These are phyloP conservation scores for Diaporthe vaccinii DNA, from an alignment of 2,329 filamentous ascomycete species.

Conservation along the genomic window DNA sequence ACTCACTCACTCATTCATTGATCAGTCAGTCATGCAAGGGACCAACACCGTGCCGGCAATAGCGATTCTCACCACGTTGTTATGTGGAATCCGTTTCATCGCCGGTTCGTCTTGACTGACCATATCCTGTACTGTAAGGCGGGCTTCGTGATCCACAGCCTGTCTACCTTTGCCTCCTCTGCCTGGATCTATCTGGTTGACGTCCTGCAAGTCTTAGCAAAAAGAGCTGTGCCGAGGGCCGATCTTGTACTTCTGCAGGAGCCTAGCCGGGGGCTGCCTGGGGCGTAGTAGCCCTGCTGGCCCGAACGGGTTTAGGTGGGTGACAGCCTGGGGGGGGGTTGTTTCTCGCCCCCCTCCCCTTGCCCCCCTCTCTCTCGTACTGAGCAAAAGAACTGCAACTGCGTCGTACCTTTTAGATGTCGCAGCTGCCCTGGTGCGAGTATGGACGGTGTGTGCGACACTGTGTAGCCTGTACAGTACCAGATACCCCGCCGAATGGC, in stretches of 20 bases:
- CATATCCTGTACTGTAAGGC: neutral
- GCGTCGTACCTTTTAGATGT: constrained; percentile 5
- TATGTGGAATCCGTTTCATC: neutral
- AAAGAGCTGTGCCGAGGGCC: constrained; percentile 34
- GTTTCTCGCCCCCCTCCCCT: neutral
- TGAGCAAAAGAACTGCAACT: neutral
- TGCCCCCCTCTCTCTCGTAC: neutral
- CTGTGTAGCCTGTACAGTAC: constrained; percentile 6
- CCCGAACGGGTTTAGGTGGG: neutral
- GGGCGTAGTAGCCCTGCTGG: neutral
- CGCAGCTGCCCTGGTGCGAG: constrained; percentile 16
- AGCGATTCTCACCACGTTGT: neutral
- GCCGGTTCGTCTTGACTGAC: constrained; percentile 14
- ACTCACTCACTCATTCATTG: neutral
- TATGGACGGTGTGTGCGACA: neutral
- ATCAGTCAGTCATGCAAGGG: neutral
- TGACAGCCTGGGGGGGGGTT: neutral
- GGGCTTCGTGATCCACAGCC: neutral
- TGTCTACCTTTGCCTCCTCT: neutral
- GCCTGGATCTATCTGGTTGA: constrained; percentile 30
- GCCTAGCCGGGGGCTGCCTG: constrained; percentile 25
- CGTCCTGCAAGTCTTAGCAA: constrained; percentile 15
- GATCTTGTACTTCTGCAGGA: constrained; percentile 21
- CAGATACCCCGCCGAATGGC: constrained; percentile 20
- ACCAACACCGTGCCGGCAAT: neutral